Evolutionary conservation across 768 basidiomycete species (phyloP), one percentile per base, ranked within the genome.

Genomic region (Boletus sp.): DNA sequence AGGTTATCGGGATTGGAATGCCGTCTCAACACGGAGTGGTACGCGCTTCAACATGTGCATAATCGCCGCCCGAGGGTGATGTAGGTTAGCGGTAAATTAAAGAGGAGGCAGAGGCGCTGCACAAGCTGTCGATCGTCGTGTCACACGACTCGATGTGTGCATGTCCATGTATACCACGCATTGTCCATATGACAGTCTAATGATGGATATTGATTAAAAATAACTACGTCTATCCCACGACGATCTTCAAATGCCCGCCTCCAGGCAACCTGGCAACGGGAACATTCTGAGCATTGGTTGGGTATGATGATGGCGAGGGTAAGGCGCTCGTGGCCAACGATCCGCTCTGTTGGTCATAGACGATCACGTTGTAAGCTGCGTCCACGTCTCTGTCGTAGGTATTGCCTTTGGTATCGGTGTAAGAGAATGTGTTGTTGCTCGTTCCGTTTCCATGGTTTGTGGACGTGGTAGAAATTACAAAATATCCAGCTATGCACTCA

Each of bases 391-490:
- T 76, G 53, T 71, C 69, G 69, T 78, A 92, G 0, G 87, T 87
- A 69, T 90, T 85, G 49, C 83, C 85, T 7, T 71, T 70, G 45
- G 63, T 61, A 66, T 91, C 87, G 11, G 68, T 60, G 65, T 90
- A 92, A 35, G 67, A 70, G 71, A 91, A 85, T 1, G 78, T 79
- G 67, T 90, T 90, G 71, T 80, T 82, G 71, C 76, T 89, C 7
- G 85, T 87, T 30, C 89, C 88, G 53, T 88, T 88, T 1, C 85
- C 88, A 7, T 70, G 70, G 65, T 83, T 85, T 24, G 24, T 24
- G 12, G 83, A 82, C 1, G 72, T 70, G 33, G 76, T 66, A 1
- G 73, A 67, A 1, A 74, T 63, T 12, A 72, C 69, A 70, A 84
- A 82, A 70, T 79, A 82, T 18, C 82, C 85, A 48, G 71, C 85